Conservation (phyloP, 2,329 filamentous ascomycete species). For the Scorias spongiosa region DNA sequence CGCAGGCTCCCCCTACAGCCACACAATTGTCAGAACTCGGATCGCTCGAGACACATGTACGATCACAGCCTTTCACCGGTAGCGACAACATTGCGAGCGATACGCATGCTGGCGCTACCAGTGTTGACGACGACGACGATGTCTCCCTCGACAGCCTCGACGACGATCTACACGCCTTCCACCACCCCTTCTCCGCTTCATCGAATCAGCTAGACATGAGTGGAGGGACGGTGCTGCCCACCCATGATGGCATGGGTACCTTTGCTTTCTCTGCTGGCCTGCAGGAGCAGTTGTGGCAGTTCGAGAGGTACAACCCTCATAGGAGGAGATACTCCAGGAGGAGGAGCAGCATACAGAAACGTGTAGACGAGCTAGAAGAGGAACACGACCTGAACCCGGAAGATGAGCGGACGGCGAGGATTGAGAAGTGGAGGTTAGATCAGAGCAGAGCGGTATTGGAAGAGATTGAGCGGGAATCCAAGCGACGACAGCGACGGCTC, state of each 20-base stretch:
- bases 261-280: constrained; percentile 47
- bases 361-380: constrained; percentile 40
- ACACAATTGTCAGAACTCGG: constrained; percentile 69
- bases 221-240: constrained; percentile 60
- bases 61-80: constrained; percentile 37
- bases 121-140: constrained; percentile 40
- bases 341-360: constrained; percentile 41
- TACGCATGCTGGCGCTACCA: constrained; percentile 18
- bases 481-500: constrained; percentile 43
- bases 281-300: constrained; percentile 77
- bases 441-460: constrained; percentile 75
- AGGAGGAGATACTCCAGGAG: constrained; percentile 42
- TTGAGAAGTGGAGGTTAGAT: constrained; percentile 84
- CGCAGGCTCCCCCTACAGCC: constrained; percentile 48
- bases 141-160: constrained; percentile 79
- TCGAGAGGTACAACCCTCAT: constrained; percentile 69
- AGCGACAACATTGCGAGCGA: constrained; percentile 26
- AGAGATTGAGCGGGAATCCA: constrained; percentile 77
- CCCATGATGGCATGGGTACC: constrained; percentile 80
- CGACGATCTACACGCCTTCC: constrained; percentile 78
- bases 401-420: constrained; percentile 62
- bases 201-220: constrained; percentile 38
- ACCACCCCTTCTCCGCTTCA: constrained; percentile 38
- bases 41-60: constrained; percentile 55
- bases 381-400: constrained; percentile 33